A percentile compares a stretch with the other conserved stretches of the same genome.
phyloP scores from a whole-genome alignment of 2,329 filamentous ascomycete genomes.

The Apiospora hydei region DNA sequence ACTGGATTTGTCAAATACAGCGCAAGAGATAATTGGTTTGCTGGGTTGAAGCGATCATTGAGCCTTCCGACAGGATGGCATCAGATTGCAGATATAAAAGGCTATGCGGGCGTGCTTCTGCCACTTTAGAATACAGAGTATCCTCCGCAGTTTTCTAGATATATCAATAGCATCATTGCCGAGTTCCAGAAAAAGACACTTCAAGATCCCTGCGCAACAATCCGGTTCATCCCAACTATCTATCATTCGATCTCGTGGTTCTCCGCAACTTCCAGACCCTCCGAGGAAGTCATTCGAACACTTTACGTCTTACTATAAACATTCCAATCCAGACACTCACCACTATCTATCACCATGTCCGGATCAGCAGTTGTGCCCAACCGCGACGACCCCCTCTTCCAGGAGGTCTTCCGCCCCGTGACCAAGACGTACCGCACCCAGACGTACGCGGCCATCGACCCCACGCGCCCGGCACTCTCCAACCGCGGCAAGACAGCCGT shows the following conservation, averaged over 20 bases:
- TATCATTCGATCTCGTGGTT: no score
- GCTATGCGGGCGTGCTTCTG: neutral
- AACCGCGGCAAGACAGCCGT: slow-evolving; percentile 53
- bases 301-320: no score
- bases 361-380: neutral
- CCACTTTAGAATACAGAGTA: no score
- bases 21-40: neutral
- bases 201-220: no score
- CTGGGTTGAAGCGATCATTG: neutral
- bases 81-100: neutral
- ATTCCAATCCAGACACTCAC: neutral
- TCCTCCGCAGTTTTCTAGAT: no score
- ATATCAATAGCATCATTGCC: no score
- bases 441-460: slow-evolving; percentile 39
- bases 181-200: no score
- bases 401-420: neutral
- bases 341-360: neutral
- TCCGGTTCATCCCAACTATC: no score
- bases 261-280: no score
- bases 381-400: neutral
- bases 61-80: neutral
- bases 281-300: no score
- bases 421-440: neutral
- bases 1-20: neutral
- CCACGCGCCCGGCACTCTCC: slow-evolving; percentile 36